Evolutionary conservation across 805 yeast species (phyloP).

Genomic region (Lachancea sp.): DNA sequence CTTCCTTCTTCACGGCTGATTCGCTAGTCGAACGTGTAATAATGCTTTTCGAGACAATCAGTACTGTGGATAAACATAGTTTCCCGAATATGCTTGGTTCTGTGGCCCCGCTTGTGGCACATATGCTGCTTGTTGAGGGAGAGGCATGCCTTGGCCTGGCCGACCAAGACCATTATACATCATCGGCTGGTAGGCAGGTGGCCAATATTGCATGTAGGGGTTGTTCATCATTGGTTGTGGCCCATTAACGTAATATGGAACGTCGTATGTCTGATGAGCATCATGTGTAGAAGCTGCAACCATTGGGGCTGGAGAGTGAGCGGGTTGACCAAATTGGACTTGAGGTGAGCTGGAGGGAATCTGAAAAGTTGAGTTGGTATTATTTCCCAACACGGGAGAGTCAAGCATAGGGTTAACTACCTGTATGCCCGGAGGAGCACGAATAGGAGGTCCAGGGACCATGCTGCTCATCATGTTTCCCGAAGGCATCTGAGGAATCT

Average conservation of each 20-base stretch:
- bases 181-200: conserved; percentile 4
- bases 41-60: background rate
- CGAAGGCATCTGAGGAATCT: background rate
- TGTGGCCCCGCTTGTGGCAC: conserved; percentile 1
- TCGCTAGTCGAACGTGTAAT: too few relatives aligned
- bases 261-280: background rate
- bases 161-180: background rate
- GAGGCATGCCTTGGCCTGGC: background rate
- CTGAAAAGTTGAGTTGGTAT: background rate
- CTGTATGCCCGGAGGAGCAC: conserved; percentile 1
- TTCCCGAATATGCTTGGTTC: background rate
- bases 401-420: background rate
- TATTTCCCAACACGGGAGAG: background rate
- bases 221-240: conserved; percentile 1
- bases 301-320: background rate
- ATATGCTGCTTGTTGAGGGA: background rate
- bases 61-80: conserved; percentile 2
- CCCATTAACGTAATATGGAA: background rate
- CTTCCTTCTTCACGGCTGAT: too few relatives aligned
- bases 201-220: conserved; percentile 5
- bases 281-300: background rate
- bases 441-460: background rate
- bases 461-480: background rate
- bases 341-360: background rate
- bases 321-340: background rate